Conservation (phyloP, 345 rosid genomes). For the Gynandropsis gynandra region DNA sequence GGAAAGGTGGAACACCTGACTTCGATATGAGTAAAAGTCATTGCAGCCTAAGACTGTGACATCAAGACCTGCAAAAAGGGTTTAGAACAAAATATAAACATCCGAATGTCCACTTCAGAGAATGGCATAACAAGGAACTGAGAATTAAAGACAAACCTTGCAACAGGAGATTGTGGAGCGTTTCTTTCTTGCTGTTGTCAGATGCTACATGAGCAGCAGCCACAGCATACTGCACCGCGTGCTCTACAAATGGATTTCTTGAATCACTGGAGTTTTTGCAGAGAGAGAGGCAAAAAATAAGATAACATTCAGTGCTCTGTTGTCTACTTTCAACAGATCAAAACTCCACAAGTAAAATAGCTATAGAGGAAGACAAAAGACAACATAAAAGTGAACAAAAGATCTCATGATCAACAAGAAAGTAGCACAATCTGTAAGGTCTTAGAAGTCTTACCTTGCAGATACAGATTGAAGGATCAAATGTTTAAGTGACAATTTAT, state of each 20-base stretch:
- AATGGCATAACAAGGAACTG: not conserved
- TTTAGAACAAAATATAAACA: conserved; percentile 26
- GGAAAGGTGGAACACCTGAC: conserved; percentile 43
- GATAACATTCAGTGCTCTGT: conserved; percentile 12
- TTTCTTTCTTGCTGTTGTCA: conserved; percentile 46
- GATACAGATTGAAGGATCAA: conserved; percentile 54
- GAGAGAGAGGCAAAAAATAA: not conserved
- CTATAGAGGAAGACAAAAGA: not conserved
- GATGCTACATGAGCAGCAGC: conserved; percentile 69
- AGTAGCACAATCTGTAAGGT: conserved; percentile 1
- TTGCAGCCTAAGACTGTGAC: conserved; percentile 83
- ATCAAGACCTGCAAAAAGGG: conserved; percentile 67
- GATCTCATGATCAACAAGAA: not conserved
- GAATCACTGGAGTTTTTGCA: conserved; percentile 44
- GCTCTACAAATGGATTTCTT: conserved; percentile 84
- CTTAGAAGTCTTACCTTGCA: conserved; percentile 50
- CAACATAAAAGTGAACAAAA: not conserved
- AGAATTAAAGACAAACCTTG: conserved; percentile 45
- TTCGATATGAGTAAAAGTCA: conserved; percentile 93
- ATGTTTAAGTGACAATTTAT: conserved; percentile 60
- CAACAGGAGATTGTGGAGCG: conserved; percentile 58
- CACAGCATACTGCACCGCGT: conserved; percentile 63
- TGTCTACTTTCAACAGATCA: conserved; percentile 4
- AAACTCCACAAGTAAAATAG: not conserved
- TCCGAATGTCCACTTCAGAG: conserved; percentile 4